Evolutionary conservation across 257 asterid species (phyloP), one percentile per base, ranked within the genome.

Genomic region (Solanum sejunctum): DNA sequence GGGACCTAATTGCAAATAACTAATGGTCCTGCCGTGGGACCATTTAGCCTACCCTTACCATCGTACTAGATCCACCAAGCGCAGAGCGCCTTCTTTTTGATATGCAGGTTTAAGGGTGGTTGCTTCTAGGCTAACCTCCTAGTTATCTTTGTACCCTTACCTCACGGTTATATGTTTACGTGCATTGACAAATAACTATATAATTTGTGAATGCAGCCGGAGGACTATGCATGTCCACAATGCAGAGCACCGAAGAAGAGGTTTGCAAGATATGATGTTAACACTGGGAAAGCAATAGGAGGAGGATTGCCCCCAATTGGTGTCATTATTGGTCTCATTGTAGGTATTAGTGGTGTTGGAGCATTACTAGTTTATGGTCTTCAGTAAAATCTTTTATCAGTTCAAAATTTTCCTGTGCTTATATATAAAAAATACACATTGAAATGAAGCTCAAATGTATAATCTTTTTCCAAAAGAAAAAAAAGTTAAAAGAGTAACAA

Each of bases 221-320:
- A 93, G 7, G 98, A 90, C 20, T 97, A 97, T 51, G 89, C 90
- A 15, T 96, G 99, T 89, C 98, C 98, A 12, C 98, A 97, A 20
- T 97, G 99, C 86, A 88, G 89, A 87, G 99, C 99, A 10, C 98
- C 99, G 28, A 97, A 95, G 93, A 97, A 97, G 95, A 95, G 98
- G 88, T 95, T 97, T 88, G 96, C 97, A 49, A 83, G 85, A 67
- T 97, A 97, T 86, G 99, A 97, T 80, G 99, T 92, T 36, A 90
- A 86, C 52, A 95, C 97, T 9, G 98, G 98, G 13, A 95, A 85
- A 89, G 93, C 99, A 3, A 84, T 90, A 15, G 99, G 99, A 2
- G 99, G 98, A 47, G 98, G 97, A 15, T 80, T 94, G 85, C 99
- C 98, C 28, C 98, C 98, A 0, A 86, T 97, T 88, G 99, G 98